Conservation (phyloP, 371 early-diverging fungal species). For the Rhizopus microsporus region DNA sequence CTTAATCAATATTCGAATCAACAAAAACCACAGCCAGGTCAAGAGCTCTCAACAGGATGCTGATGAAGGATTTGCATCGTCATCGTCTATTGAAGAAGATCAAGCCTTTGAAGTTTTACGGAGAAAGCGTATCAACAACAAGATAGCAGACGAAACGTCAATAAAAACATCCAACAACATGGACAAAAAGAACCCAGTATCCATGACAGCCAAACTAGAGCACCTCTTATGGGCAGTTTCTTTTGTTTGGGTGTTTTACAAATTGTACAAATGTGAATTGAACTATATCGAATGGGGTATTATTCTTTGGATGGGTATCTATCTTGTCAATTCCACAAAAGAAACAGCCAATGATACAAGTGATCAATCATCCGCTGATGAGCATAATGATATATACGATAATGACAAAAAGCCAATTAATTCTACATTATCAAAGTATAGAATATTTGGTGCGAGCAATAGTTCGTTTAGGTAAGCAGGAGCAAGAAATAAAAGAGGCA, state of each 20-base stretch:
- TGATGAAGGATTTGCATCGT: conserved; percentile 45
- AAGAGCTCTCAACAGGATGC: conserved; percentile 5
- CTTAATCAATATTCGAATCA: neutral
- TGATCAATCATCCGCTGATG: conserved; percentile 31
- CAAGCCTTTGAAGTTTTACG: conserved; percentile 37
- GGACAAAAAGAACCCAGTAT: neutral
- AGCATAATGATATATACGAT: conserved; percentile 15
- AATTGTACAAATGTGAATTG: conserved; percentile 6
- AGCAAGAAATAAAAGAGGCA: neutral
- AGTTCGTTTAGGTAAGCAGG: conserved; percentile 22
- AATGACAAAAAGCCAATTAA: conserved; percentile 8
- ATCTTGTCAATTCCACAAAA: conserved; percentile 2
- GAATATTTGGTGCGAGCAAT: conserved; percentile 27
- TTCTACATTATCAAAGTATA: neutral
- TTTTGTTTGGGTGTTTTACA: conserved; percentile 30
- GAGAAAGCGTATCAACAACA: conserved; percentile 25
- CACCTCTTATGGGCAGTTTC: conserved; percentile 33
- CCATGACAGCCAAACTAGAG: conserved; percentile 11
- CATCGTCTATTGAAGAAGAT: conserved; percentile 44
- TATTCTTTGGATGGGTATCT: conserved; percentile 18
- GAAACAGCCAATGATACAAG: neutral
- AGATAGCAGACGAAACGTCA: neutral
- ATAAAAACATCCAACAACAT: conserved; percentile 1
- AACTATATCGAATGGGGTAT: conserved; percentile 7
- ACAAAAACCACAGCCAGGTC: neutral